Evolutionary conservation across 108 stramenopile species (phyloP).

Genomic region (Schizochytrium sp.): DNA sequence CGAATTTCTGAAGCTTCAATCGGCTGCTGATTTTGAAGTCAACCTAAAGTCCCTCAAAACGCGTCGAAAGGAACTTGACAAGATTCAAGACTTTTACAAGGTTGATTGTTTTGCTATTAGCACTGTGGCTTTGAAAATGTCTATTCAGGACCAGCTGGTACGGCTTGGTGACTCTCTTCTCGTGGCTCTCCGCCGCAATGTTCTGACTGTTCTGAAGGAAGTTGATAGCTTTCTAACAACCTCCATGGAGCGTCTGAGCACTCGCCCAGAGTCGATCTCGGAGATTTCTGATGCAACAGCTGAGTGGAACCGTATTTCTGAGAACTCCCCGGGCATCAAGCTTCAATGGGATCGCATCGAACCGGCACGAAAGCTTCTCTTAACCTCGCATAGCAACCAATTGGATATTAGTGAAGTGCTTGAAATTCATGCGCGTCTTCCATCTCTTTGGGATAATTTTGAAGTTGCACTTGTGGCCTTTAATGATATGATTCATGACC

Average conservation of each 20-base stretch:
- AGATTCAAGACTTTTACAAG: constrained; percentile 72
- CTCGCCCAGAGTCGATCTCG: constrained; percentile 72
- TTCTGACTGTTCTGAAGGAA: constrained; percentile 68
- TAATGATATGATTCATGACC: constrained; percentile 77
- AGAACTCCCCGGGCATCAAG: constrained; percentile 33
- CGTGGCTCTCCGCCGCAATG: constrained; percentile 68
- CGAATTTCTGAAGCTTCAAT: constrained; percentile 37
- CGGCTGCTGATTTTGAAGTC: constrained; percentile 63
- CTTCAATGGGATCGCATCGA: constrained; percentile 62
- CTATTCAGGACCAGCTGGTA: constrained; percentile 73
- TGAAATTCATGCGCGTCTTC: constrained; percentile 66
- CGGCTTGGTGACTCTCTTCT: constrained; percentile 74
- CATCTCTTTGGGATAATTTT: constrained; percentile 76
- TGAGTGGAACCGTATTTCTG: constrained; percentile 73
- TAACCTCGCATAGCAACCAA: constrained; percentile 67
- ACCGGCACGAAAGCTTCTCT: constrained; percentile 62
- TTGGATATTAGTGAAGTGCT: constrained; percentile 63
- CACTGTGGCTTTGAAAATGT: constrained; percentile 72
- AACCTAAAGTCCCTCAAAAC: constrained; percentile 72
- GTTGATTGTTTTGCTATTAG: constrained; percentile 76
- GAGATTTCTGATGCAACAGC: constrained; percentile 75
- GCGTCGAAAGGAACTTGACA: constrained; percentile 75
- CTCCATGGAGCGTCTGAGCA: constrained; percentile 68
- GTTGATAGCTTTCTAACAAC: constrained; percentile 72
- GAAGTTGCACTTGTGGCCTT: constrained; percentile 77